phyloP scores from a whole-genome alignment of 169 alveolate species.

The Perkinsus olseni region DNA sequence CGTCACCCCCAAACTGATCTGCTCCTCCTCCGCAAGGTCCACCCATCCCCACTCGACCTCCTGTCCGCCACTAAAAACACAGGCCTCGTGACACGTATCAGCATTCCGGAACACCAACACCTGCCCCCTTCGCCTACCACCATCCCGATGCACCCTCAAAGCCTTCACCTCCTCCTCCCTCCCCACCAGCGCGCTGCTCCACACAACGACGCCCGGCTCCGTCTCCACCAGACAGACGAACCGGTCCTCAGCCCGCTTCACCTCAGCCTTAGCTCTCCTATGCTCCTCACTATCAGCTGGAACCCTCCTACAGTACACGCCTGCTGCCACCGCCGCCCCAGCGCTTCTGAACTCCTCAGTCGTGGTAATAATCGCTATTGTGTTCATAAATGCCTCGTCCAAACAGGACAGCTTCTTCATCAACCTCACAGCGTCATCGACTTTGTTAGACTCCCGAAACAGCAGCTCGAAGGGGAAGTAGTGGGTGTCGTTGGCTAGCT shows the following conservation, averaged over 20 bases:
- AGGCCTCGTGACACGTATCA: background rate
- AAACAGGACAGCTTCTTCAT: background rate
- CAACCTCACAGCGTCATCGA: background rate
- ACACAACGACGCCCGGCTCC: background rate
- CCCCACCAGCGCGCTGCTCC: background rate
- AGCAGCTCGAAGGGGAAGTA: background rate
- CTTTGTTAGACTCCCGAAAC: background rate
- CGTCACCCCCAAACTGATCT: background rate
- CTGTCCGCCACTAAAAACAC: background rate
- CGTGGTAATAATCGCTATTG: background rate
- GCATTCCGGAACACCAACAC: background rate
- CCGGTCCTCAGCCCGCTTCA: background rate
- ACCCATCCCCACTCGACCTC: background rate
- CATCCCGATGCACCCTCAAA: background rate
- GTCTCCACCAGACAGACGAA: background rate
- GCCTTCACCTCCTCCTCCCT: background rate
- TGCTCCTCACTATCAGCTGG: background rate
- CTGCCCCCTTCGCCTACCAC: background rate
- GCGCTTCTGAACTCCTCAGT: background rate
- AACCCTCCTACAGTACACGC: background rate
- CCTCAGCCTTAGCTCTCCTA: background rate
- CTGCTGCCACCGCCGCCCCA: background rate
- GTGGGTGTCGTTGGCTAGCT: background rate
- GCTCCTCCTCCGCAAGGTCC: background rate
- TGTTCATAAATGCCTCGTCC: background rate